Evolutionary conservation across 1,284 basidiomycete species (phyloP), one percentile per base, ranked within the genome.

Genomic region (Tilletia walkeri): DNA sequence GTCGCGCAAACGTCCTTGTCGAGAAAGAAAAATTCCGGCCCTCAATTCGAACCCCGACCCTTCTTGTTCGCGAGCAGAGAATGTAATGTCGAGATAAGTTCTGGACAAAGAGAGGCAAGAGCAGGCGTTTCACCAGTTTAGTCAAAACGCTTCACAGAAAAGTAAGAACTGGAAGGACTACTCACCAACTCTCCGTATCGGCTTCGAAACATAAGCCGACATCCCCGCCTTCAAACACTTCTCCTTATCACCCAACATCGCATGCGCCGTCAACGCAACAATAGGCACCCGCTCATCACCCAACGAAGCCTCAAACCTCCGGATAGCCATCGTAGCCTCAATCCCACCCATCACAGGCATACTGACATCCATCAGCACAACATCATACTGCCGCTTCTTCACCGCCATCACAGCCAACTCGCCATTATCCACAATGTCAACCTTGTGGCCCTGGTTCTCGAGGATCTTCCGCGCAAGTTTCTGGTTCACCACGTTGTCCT

Each of bases 401-500:
- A 93, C 93, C 66, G 91, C 91, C 82, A 94, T 91, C 16, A 95
- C 89, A 0, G 94, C 94, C 71, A 94, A 86, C 79, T 91, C 91
- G 9, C 96, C 96, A 80, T 99, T 99, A 87, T 98, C 95, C 18
- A 95, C 96, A 71, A 99, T 94, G 86, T 97, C 94, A 45, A 97
- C 94, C 54, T 90, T 89, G 84, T 99, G 96, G 0, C 95, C 95
- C 68, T 95, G 95, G 82, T 94, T 95, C 85, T 98, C 94, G 47
- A 99, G 86, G 76, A 99, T 93, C 87, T 97, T 97, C 77, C 96
- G 92, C 0, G 96, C 96, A 5, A 99, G 85, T 84, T 94, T 93
- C 86, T 99, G 95, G 86, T 99, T 99, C 73, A 99, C 95, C 76
- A 95, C 86, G 81, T 99, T 99, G 84, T 99, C 96, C 84, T 99